Evolutionary conservation across 1,284 basidiomycete genomes (phyloP).

Genomic region (Vanrija pseudolonga): DNA sequence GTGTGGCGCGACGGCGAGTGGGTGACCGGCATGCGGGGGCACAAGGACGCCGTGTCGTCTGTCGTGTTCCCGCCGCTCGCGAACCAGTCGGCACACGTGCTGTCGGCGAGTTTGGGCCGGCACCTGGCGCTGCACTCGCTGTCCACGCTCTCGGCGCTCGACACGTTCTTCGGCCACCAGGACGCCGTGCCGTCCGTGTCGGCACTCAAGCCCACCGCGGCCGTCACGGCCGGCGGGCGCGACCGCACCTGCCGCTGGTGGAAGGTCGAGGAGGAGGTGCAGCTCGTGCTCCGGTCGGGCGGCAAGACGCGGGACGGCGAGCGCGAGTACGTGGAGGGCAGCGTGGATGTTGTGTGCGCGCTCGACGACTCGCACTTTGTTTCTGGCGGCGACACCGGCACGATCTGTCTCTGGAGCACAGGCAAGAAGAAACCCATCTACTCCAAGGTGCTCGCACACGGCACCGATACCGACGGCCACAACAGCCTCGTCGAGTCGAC

Average conservation of each 20-base stretch:
- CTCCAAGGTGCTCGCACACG: slow-evolving; percentile 79
- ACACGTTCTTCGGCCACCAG: slow-evolving; percentile 97
- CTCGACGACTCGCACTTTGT: slow-evolving; percentile 89
- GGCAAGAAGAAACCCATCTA: slow-evolving; percentile 95
- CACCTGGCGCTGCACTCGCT: slow-evolving; percentile 89
- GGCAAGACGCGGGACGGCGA: slow-evolving; percentile 56
- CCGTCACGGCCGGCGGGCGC: slow-evolving; percentile 79
- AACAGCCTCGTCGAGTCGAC: slow-evolving; percentile 60
- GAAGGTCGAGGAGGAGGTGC: slow-evolving; percentile 95
- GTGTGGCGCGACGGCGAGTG: slow-evolving; percentile 78
- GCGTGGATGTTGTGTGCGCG: slow-evolving; percentile 88
- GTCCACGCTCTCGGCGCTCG: slow-evolving; percentile 81
- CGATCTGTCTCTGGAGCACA: slow-evolving; percentile 87
- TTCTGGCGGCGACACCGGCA: slow-evolving; percentile 90
- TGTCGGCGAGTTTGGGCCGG: slow-evolving; percentile 83
- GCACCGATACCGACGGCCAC: slow-evolving; percentile 44
- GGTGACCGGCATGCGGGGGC: slow-evolving; percentile 73
- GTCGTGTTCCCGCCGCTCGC: slow-evolving; percentile 69
- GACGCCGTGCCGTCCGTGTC: slow-evolving; percentile 77
- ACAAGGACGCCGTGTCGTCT: slow-evolving; percentile 79
- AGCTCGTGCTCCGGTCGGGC: slow-evolving; percentile 92
- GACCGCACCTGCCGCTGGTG: slow-evolving; percentile 92
- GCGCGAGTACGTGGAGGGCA: slow-evolving; percentile 67
- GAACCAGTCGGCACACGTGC: slow-evolving; percentile 72
- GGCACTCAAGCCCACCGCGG: slow-evolving; percentile 75